phyloP scores from a whole-genome alignment of 805 yeast genomes.

The Ascoidea tarda region DNA sequence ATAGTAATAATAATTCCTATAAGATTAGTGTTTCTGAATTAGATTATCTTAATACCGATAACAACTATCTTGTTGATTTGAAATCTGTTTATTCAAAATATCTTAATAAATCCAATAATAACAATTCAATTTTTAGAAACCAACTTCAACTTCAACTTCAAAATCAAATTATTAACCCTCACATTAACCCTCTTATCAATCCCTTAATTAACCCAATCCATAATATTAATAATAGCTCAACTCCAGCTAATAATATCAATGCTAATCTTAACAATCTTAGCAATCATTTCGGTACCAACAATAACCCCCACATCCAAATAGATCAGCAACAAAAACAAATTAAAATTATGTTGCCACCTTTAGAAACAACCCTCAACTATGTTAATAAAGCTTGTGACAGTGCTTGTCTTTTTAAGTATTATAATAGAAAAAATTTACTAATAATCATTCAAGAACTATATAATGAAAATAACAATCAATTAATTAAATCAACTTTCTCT shows the following conservation, averaged over 20 bases:
- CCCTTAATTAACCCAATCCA: no score
- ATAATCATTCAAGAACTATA: constrained; percentile 7
- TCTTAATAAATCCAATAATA: no score
- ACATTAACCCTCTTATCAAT: no score
- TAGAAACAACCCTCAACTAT: constrained; percentile 54
- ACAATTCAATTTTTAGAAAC: no score
- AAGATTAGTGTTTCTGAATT: no score
- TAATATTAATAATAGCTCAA: no score
- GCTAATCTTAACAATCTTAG: neutral
- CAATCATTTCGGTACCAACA: no score
- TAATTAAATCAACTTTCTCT: neutral
- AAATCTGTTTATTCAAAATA: no score
- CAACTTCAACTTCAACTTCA: no score
- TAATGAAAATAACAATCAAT: constrained; percentile 1
- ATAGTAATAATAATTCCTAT: constrained; percentile 59
- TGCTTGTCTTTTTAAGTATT: constrained; percentile 75
- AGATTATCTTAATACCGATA: no score
- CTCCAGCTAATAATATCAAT: neutral
- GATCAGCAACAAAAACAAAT: constrained; percentile 19
- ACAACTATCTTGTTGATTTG: no score
- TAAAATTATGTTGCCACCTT: constrained; percentile 59
- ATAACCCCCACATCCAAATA: neutral
- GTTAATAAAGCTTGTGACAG: constrained; percentile 71
- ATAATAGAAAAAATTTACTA: constrained; percentile 37
- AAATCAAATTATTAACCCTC: no score